Evolutionary conservation across 495 filamentous ascomycete genomes (phyloP), one percentile per base, ranked within the genome.

Genomic region (Talaromyces borbonicus): DNA sequence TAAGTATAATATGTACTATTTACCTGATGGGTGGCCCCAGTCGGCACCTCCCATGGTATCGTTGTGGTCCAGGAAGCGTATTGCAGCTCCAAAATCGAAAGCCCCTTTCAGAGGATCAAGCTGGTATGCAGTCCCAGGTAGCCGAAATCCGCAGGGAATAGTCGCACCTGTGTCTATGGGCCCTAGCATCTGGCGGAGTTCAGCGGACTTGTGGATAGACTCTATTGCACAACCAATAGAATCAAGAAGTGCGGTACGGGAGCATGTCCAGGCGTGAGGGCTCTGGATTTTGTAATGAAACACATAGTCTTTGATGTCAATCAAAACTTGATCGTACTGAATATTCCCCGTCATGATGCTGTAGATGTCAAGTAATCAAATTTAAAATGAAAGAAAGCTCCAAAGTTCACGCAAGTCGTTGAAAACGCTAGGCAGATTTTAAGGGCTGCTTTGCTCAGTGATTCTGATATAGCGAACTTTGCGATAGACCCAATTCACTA

Each of bases 1-100:
- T n/a, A n/a, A n/a, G n/a, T n/a, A n/a, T n/a, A n/a, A n/a, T n/a
- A n/a, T n/a, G n/a, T n/a, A 29, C 6, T 14, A 43, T 36, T n/a
- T 53, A 65, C 62, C 62, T 40, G 63, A 67, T 22, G 67, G 69
- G 57, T 72, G 68, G 9, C 68, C 65, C 66, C 67, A 71, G 49
- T 73, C 69, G 19, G 52, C 58, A 3, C 67, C 68, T 6, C 50
- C 50, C 4, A 64, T 49, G 15, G 62, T 66, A 58, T 72, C 69
- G 39, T 73, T 73, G 31, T 69, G 67, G 40, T 72, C 69, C 16
- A 71, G 47, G 46, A 68, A 71, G 3, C 66, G 57, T 8, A 73
- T 67, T 47, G 71, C 44, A 6, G 58, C 47, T 2, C 70, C 67
- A 18, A 73, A n/a, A 38, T 66, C 61, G 42, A 72, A 72, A 5